Base-by-base conservation (phyloP, 768 basidiomycete genomes). In the Gymnopilus junonius region DNA sequence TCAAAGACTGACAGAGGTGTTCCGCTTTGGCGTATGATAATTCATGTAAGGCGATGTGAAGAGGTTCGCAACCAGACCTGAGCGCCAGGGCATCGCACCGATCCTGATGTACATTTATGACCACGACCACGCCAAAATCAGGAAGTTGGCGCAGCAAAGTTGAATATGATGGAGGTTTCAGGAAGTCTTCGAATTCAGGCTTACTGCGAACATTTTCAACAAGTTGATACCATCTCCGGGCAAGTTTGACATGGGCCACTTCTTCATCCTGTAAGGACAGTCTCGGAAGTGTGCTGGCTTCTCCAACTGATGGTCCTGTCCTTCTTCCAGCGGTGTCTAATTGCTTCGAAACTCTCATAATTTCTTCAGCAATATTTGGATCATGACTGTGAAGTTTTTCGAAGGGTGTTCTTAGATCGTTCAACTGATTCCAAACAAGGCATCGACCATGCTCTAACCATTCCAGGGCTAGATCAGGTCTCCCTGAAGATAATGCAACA, bases 361-460 rank as follows among this genome's bases (percentile, higher is more conserved):
- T 21, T 14, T 54, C 35, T 12, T 54, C 8, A 12, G 32, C 53
- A 11, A 54, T 6, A n/a, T 35, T 20, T 0, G 32, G 8, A 54
- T 54, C 53, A 21, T 54, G 17, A 12, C 20, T 23, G 1, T 23
- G 17, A 25, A 54, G 53, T 5, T 3, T 29, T 12, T 73, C 73
- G 4, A 72, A n/a, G 1, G 73, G 66, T 4, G 73, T 70, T 2
- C 69, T 61, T 20, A 74, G 68, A 14, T 68, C 55, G 17, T 66
- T 46, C 4, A 71, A 20, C 34, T 73, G 68, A 8, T 55, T 62
- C 73, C 73, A 73, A 2, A 70, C 64, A 17, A 71, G 55, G 7
- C 64, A 65, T 1, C 70, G 68, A 2, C 73, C 73, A 39, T 74
- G 73, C 32, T 74, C 73, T 20, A 72, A 40, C 62, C 70, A 68